Evolutionary conservation across 2,329 filamentous ascomycete genomes (phyloP).

Genomic region (Phialophora macrospora): DNA sequence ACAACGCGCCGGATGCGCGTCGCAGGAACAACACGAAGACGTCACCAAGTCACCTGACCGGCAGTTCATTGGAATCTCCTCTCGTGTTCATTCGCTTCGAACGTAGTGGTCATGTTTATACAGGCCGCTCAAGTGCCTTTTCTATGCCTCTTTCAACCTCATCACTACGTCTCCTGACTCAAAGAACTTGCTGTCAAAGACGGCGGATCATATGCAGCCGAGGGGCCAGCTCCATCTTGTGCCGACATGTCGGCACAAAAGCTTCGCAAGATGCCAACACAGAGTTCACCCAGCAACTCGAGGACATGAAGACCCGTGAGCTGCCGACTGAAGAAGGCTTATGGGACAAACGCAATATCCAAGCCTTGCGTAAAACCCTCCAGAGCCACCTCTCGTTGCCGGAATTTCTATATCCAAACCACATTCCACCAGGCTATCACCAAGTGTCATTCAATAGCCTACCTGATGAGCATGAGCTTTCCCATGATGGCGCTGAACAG

Average conservation of each 20-base stretch:
- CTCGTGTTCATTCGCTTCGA: not conserved
- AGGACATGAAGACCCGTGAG: constrained; percentile 20
- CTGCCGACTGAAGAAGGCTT: constrained; percentile 9
- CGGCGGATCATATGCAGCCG: not conserved
- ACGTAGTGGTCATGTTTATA: not conserved
- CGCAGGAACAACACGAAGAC: constrained; percentile 7
- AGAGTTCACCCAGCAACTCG: constrained; percentile 8
- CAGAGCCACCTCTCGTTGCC: constrained; percentile 29
- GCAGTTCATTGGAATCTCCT: not conserved
- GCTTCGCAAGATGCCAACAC: constrained; percentile 8
- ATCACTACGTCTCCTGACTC: not conserved
- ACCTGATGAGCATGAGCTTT: constrained; percentile 67
- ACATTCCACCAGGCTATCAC: constrained; percentile 71
- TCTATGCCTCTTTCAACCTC: not conserved
- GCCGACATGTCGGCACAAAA: not conserved
- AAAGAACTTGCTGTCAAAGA: not conserved
- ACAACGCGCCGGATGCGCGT: not conserved
- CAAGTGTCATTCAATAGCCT: constrained; percentile 77
- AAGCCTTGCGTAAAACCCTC: constrained; percentile 12
- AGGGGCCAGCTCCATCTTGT: not conserved
- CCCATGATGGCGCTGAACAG: constrained; percentile 80
- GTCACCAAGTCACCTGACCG: constrained; percentile 4
- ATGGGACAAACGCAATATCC: constrained; percentile 20
- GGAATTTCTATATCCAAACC: constrained; percentile 18
- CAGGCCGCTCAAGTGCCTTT: not conserved